Conservation (phyloP, 192 early-diverging fungal genomes). For the Rhizophagus clarus region DNA sequence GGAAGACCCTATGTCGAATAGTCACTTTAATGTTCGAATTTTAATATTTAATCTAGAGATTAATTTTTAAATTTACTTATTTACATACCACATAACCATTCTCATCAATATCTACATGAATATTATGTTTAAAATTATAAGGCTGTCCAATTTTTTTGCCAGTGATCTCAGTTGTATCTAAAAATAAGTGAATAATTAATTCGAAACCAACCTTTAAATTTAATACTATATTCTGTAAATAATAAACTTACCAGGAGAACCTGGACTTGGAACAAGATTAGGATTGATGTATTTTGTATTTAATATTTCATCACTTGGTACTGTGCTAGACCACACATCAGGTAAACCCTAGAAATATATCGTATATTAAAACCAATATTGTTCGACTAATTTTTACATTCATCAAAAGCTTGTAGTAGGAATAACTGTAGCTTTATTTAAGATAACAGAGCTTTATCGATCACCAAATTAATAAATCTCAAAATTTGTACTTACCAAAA, state of each 20-base stretch:
- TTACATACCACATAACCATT: conserved; percentile 31
- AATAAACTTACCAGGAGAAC: conserved; percentile 21
- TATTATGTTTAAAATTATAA: conserved; percentile 54
- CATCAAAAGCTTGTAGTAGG: neutral
- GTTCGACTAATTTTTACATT: neutral
- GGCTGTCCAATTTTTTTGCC: conserved; percentile 49
- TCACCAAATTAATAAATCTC: neutral
- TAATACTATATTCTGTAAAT: conserved; percentile 25
- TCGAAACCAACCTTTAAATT: conserved; percentile 5
- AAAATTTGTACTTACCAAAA: conserved; percentile 41
- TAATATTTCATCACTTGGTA: conserved; percentile 56
- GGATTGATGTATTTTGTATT: conserved; percentile 58
- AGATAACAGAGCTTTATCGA: too few species aligned
- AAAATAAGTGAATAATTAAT: neutral
- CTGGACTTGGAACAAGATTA: conserved; percentile 51
- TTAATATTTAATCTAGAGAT: neutral
- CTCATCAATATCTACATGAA: conserved; percentile 54
- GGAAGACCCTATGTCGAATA: conserved; percentile 46
- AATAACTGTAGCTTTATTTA: too few species aligned
- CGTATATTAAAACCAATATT: neutral
- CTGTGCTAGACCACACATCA: conserved; percentile 56
- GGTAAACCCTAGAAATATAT: conserved; percentile 45
- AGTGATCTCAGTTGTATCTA: conserved; percentile 29
- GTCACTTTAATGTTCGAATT: neutral
- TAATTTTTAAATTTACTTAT: neutral